Base-by-base conservation (phyloP, 371 early-diverging fungal genomes). In the Mortierella sp. region DNA sequence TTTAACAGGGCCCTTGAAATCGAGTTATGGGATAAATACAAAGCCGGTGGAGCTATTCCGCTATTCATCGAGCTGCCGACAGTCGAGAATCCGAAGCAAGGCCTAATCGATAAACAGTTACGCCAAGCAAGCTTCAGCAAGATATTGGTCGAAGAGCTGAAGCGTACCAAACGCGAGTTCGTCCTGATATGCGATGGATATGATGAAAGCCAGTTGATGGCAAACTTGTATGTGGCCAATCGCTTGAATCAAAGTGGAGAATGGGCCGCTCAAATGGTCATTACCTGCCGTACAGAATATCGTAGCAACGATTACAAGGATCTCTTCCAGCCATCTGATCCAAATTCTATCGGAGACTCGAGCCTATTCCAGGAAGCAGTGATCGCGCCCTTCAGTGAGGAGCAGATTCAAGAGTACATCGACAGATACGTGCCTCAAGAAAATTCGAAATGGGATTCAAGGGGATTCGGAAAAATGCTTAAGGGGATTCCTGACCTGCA, bases 341-440 rank as follows among this genome's bases (percentile, higher is more conserved):
- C n/a, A n/a, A n/a, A n/a, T n/a, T n/a, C n/a, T n/a, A n/a, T n/a
- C n/a, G n/a, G n/a, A n/a, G n/a, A n/a, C n/a, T n/a, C n/a, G n/a
- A n/a, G n/a, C n/a, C 64, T 63, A 12, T 70, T 54, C 11, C 58
- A 47, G 35, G 71, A 71, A 39, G 57, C 51, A 3, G 45, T 64
- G 14, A 30, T 71, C 5, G 49, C 28, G 2, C 60, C 64, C 3
- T 71, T 71, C 32, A 59, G 59, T 3, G 16, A 22, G 18, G 22
- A 0, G 2, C 22, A 55, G 57, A 55, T 55, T 30, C 28, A 22
- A 22, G 22, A 55, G 3, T 55, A 55, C 22, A 12, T 55, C 9
- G 12, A n/a, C n/a, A n/a, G n/a, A n/a, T 10, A 40, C 8, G 40
- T 9, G n/a, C n/a, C 40, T 40, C 8, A 40, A 12, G 40, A 55